Conservation (phyloP, 2,329 filamentous ascomycete genomes). For the Penicillium corylophilum region DNA sequence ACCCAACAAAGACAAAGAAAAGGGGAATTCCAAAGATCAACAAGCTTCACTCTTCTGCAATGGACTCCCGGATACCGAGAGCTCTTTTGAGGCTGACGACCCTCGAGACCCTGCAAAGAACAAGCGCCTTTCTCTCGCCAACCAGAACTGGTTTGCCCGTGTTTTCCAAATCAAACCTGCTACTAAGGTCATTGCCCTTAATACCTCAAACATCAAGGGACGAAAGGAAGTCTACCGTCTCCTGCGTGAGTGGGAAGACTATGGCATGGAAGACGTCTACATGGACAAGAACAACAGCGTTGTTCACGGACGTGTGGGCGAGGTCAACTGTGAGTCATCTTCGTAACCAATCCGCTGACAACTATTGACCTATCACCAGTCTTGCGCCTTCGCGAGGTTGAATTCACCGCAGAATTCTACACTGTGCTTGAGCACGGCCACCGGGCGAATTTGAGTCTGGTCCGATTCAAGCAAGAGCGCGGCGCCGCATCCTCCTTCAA, state of each 20-base stretch:
- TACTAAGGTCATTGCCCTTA: constrained; percentile 71
- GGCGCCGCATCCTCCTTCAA: constrained; percentile 91
- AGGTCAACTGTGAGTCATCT: constrained; percentile 69
- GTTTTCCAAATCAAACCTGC: constrained; percentile 88
- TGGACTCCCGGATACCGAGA: constrained; percentile 15
- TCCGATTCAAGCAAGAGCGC: constrained; percentile 82
- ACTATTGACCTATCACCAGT: constrained; percentile 51
- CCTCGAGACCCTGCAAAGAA: constrained; percentile 9
- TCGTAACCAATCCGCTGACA: too few relatives aligned
- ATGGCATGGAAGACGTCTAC: constrained; percentile 76
- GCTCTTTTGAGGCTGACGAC: constrained; percentile 18
- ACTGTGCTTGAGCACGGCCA: constrained; percentile 83
- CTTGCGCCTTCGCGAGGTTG: constrained; percentile 80
- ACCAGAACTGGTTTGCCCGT: constrained; percentile 83
- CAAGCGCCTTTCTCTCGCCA: constrained; percentile 18
- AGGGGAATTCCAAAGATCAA: constrained; percentile 6
- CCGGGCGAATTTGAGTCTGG: constrained; percentile 72
- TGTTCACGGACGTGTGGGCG: constrained; percentile 74
- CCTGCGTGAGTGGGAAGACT: constrained; percentile 75
- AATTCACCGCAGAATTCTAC: constrained; percentile 83
- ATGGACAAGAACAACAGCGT: constrained; percentile 77
- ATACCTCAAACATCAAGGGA: constrained; percentile 67
- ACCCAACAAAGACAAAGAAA: constrained; percentile 2
- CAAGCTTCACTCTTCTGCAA: constrained; percentile 13
- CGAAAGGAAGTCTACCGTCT: constrained; percentile 74